phyloP scores from a whole-genome alignment of 345 rosid species.

The Toxicodendron radicans region DNA sequence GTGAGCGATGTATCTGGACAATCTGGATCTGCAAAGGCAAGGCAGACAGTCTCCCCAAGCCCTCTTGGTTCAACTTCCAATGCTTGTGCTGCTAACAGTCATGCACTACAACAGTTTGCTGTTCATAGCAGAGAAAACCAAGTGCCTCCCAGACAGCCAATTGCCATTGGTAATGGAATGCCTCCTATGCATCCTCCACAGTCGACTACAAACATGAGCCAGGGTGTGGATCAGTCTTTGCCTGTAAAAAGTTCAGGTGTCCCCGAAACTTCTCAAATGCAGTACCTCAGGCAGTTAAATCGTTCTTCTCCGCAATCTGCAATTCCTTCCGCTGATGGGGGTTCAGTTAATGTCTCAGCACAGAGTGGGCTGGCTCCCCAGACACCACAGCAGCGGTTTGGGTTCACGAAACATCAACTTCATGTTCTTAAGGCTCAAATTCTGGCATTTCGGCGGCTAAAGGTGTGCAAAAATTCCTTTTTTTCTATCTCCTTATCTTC shows the following conservation, averaged over 20 bases:
- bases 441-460: constrained; percentile 90
- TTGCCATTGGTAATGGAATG: constrained; percentile 61
- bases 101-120: constrained; percentile 57
- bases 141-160: constrained; percentile 53
- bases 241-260: constrained; percentile 50
- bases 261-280: constrained; percentile 62
- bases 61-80: constrained; percentile 58
- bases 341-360: constrained; percentile 35
- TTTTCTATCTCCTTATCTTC: neutral
- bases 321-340: constrained; percentile 53
- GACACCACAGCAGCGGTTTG: constrained; percentile 51
- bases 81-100: constrained; percentile 44
- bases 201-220: constrained; percentile 51
- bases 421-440: constrained; percentile 99
- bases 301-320: constrained; percentile 56
- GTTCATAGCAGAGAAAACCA: constrained; percentile 69
- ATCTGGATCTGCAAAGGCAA: constrained; percentile 66
- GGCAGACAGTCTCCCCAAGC: constrained; percentile 47
- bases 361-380: constrained; percentile 61
- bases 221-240: constrained; percentile 53
- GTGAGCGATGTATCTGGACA: constrained; percentile 80
- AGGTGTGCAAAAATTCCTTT: constrained; percentile 49
- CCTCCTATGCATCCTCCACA: constrained; percentile 70
- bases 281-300: constrained; percentile 61
- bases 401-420: constrained; percentile 91